Conservation (phyloP, 768 basidiomycete species). For the Tremella mesenterica region DNA sequence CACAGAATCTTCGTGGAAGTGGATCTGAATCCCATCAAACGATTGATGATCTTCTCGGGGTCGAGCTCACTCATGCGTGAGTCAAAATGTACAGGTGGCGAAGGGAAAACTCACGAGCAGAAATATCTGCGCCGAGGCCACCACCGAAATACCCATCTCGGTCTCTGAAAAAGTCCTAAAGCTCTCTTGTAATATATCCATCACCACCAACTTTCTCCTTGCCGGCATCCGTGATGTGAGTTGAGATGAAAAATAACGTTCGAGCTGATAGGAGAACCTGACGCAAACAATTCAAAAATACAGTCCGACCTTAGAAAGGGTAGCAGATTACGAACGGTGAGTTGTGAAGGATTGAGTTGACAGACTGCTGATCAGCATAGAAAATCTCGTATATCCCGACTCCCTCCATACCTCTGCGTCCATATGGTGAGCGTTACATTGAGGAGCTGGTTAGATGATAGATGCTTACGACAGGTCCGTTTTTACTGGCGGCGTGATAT, state of each 20-base stretch:
- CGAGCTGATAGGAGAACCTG: conserved; percentile 54
- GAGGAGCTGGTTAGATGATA: background rate
- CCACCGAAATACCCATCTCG: conserved; percentile 63
- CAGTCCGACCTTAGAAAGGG: conserved; percentile 67
- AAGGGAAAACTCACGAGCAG: conserved; percentile 45
- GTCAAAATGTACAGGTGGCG: conserved; percentile 1
- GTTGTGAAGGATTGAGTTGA: conserved; percentile 7
- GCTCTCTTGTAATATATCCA: conserved; percentile 84
- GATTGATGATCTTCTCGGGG: conserved; percentile 29
- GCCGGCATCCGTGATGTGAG: conserved; percentile 71
- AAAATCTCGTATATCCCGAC: conserved; percentile 67
- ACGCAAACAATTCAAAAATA: conserved; percentile 77
- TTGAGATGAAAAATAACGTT: conserved; percentile 19
- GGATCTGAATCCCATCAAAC: conserved; percentile 6
- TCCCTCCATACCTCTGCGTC: conserved; percentile 69
- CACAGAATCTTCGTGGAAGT: background rate
- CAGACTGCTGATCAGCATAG: conserved; percentile 13
- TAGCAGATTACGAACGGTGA: conserved; percentile 67
- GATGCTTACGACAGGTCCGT: conserved; percentile 53
- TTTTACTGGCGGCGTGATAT: conserved; percentile 93
- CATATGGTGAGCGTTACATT: conserved; percentile 55
- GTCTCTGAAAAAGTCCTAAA: conserved; percentile 69
- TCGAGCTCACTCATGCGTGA: conserved; percentile 28
- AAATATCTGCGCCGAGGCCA: conserved; percentile 68
- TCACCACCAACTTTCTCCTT: conserved; percentile 77